Evolutionary conservation across 192 early-diverging fungal species (phyloP), one percentile per base, ranked within the genome.

Genomic region (Podochytrium sp.): DNA sequence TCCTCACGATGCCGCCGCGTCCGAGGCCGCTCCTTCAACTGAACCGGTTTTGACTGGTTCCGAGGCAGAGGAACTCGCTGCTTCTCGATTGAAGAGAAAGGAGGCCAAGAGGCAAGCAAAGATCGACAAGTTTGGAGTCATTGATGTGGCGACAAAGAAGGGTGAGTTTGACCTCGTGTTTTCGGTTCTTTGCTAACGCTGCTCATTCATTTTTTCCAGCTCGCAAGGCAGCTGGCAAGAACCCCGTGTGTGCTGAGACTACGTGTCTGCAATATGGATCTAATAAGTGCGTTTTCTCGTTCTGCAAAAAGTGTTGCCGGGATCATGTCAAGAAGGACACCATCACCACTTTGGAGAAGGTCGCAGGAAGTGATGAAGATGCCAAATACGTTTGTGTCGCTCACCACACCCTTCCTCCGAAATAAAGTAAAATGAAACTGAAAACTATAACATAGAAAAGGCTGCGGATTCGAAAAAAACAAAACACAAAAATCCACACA

Each of bases 221-320:
- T 42, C 38, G 60, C 63, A 64, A 59, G 59, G 55, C 47, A 29
- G 55, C 37, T 39, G 57, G 73, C 20, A 76, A 73, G 51, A 76
- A 53, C 37, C 61, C 53, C 25, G 32, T 73, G 16, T 78, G 80
- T 55, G 29, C 66, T 14, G 5, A 4, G 16, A 20, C 41, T 23
- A 53, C 23, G 23, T 84, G 83, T 50, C 56, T 67, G 25, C 82
- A 85, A 56, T 65, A 78, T 33, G 50, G 65, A 29, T 78, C 78
- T 14, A 18, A 38, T 27, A 82, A 79, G 55, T 85, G 83, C 63
- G 68, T 57, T 18, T 66, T 57, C 35, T 16, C 16, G 20, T 53
- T 69, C 7, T 85, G 83, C 69, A 85, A 85, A 63, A 55, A 18
- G 5, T 82, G 81, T 61, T 82, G 81, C 49, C 49, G 66, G 12